Base-by-base conservation (phyloP, 768 basidiomycete species). In the Cystofilobasidium ferigula region DNA sequence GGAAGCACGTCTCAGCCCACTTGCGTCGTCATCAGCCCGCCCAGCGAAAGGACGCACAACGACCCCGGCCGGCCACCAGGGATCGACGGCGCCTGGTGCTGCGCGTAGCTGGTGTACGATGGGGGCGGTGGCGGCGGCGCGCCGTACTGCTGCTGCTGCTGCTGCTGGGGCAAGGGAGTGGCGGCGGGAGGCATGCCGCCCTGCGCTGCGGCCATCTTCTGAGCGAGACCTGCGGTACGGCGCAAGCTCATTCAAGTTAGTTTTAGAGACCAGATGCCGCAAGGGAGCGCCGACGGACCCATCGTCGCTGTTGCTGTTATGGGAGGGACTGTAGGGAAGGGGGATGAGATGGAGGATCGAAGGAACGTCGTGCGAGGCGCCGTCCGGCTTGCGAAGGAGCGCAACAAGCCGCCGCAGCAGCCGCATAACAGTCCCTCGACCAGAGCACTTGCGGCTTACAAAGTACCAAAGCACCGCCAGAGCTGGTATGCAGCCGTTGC, bases 11-110 rank as follows among this genome's bases (percentile, higher is more conserved):
- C 38, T 42, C 24, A 34, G 40, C 53, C 32, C n/a, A 35, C n/a
- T 26, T 9, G 54, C 40, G 12, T 16, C 24, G 7, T 22, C 0
- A 24, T n/a, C n/a, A n/a, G n/a, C 14, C 32, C 6, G 8, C 3
- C 10, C 40, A 18, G 6, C 26, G 22, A 30, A 18, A 8, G 7
- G 1, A 62, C 62, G 28, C 62, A 63, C 62, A 38, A 45, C 12
- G 63, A 64, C 26, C 57, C 45, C 40, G 63, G 63, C 36, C 57
- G 63, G 13, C 63, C 45, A 3, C 43, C 26, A 28, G 63, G 63
- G 1, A 57, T 57, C 0, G 34, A 28, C 45, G 65, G 61, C 20
- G 63, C 51, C 51, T 48, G 45, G 38, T 47, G 45, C 20, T 54
- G 51, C 8, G 51, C 51, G 30, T 30, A 54, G 8, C 6, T 13